phyloP scores from a whole-genome alignment of 1,284 basidiomycete genomes.

The Cryptococcus sp. region DNA sequence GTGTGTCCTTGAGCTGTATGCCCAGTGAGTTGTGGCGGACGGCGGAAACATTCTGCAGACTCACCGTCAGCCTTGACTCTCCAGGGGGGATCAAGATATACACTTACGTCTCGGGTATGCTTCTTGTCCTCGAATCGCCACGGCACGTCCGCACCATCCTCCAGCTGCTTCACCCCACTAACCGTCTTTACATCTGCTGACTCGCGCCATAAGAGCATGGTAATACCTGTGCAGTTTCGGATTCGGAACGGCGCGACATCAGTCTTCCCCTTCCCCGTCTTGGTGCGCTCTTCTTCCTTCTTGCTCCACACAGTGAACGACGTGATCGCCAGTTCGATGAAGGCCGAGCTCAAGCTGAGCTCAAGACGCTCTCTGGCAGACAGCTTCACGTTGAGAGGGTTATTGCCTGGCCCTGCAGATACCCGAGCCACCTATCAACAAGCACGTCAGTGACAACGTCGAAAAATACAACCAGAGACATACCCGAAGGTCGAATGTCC shows the following conservation, averaged over 20 bases:
- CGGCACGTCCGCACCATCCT: constrained; percentile 74
- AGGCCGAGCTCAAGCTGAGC: constrained; percentile 86
- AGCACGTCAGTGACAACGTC: not conserved
- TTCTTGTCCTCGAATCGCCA: constrained; percentile 99
- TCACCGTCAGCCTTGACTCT: constrained; percentile 5
- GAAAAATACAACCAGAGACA: constrained; percentile 23
- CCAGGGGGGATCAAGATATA: not conserved
- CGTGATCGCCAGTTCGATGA: constrained; percentile 80
- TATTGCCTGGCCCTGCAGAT: constrained; percentile 51
- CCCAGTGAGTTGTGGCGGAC: constrained; percentile 78
- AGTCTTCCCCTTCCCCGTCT: constrained; percentile 67
- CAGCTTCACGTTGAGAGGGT: constrained; percentile 62
- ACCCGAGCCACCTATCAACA: constrained; percentile 30
- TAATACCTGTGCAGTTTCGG: constrained; percentile 82
- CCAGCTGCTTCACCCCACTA: constrained; percentile 55
- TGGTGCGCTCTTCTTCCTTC: constrained; percentile 67
- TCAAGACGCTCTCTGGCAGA: constrained; percentile 82
- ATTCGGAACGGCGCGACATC: constrained; percentile 91
- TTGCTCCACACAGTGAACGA: constrained; percentile 68
- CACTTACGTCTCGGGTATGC: constrained; percentile 78
- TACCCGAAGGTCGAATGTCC: constrained; percentile 79
- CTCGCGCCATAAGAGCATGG: constrained; percentile 78
- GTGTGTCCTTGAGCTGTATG: constrained; percentile 76
- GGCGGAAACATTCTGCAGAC: constrained; percentile 68
- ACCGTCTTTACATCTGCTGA: constrained; percentile 57